These are phyloP conservation scores for Pichia inconspicua DNA, from an alignment of 1,139 yeast species.

Conservation along the genomic window DNA sequence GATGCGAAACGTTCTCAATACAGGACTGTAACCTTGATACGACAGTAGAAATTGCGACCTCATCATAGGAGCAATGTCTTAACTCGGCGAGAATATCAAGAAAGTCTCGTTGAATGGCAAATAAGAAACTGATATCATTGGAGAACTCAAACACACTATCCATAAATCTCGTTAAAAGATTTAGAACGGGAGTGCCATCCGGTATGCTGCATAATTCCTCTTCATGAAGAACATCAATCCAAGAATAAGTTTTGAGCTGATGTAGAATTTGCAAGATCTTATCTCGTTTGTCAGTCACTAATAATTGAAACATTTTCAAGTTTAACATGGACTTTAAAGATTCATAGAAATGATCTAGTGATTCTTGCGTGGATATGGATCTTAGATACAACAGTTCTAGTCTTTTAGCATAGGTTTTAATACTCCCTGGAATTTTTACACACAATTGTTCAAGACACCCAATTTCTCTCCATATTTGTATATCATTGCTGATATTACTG, in stretches of 20 bases:
- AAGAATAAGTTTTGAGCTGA: conserved; percentile 25
- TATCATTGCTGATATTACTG: conserved; percentile 45
- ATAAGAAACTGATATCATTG: neutral
- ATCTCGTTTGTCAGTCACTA: conserved; percentile 36
- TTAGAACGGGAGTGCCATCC: conserved; percentile 17
- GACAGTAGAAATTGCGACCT: neutral
- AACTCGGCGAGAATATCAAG: neutral
- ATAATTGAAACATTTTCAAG: conserved; percentile 35
- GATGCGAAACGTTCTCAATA: neutral
- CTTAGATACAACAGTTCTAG: conserved; percentile 49
- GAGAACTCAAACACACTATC: neutral
- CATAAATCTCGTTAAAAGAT: conserved; percentile 27
- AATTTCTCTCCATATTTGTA: conserved; percentile 46
- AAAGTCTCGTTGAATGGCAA: neutral
- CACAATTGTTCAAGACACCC: conserved; percentile 45
- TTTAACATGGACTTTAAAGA: conserved; percentile 21
- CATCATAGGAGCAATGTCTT: neutral
- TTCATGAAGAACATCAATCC: conserved; percentile 52
- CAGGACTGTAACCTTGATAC: neutral
- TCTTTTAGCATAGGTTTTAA: conserved; percentile 37
- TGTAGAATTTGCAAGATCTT: conserved; percentile 25
- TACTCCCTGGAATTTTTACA: conserved; percentile 49
- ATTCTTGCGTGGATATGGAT: conserved; percentile 49
- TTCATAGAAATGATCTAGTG: conserved; percentile 31
- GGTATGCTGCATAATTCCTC: conserved; percentile 31